Base-by-base conservation (phyloP, 768 basidiomycete species). In the Neoboletus subvelutipes region DNA sequence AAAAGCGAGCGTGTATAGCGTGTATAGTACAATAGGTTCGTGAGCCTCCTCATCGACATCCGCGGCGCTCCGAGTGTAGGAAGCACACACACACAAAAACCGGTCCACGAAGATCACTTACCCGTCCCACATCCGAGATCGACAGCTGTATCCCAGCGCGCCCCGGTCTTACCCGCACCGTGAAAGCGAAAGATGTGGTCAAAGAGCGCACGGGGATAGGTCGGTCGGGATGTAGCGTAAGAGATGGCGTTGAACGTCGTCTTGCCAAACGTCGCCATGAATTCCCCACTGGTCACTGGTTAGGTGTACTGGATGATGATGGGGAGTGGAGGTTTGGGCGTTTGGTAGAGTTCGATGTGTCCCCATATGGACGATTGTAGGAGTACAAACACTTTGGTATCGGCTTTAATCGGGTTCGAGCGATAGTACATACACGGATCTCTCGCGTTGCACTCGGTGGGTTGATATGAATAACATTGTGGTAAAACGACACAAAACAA, bases 91-190 rank as follows among this genome's bases (percentile, higher is more conserved):
- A 18, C 9, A 40, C n/a, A 9, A 31, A 31, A 15, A 12, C 9
- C 26, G 33, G 18, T 47, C 47, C 18, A 36, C 18, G 5, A 31
- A 45, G 13, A 33, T 2, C 34, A 59, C 75, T 12, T 55, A 88
- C 91, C 88, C n/a, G 92, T 90, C 28, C 92, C 91, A 71, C 92
- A 93, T 5, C 92, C 91, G 2, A 92, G 68, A 63, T 94, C 92
- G 0, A 91, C 76, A 0, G 87, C 89, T 18, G 72, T 75, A 15
- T 82, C 77, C 80, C 83, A 88, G 52, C 69, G 59, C 0, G 63
- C 64, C 0, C 34, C 39, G 1, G n/a, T 26, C 3, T 45, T 12
- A 13, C 40, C 31, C 3, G 60, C 56, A 6, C 63, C 67, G 64
- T 92, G 90, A 64, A 83, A 88, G 5, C 75, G 67, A 63, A 84